Conservation (phyloP, 192 early-diverging fungal genomes). For the Globomyces pollinis-pini region DNA sequence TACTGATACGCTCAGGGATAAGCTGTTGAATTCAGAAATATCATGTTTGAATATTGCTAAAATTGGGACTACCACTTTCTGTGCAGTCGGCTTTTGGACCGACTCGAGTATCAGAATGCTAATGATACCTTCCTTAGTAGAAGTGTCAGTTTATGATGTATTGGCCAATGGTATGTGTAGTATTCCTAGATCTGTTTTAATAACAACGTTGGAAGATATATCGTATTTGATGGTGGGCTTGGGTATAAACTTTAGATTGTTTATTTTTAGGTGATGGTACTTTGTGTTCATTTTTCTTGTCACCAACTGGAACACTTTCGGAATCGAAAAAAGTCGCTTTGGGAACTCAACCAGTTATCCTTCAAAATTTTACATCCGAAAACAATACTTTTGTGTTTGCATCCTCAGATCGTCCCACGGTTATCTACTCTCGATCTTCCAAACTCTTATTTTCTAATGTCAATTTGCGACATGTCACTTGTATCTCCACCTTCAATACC, state of each 20-base stretch:
- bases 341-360: constrained; percentile 65
- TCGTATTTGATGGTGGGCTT: constrained; percentile 70
- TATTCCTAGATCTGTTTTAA: constrained; percentile 59
- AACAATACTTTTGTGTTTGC: constrained; percentile 59
- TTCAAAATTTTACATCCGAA: constrained; percentile 43
- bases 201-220: constrained; percentile 50
- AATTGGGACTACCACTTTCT: not conserved
- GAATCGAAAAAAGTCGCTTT: constrained; percentile 61
- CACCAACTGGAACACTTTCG: constrained; percentile 12
- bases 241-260: not conserved
- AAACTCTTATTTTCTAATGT: constrained; percentile 80
- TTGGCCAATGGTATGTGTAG: no score
- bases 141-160: no score
- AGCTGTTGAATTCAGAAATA: not conserved
- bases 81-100: not conserved
- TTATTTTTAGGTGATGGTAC: constrained; percentile 67
- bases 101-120: not conserved
- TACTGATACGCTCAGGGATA: no score
- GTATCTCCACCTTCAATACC: constrained; percentile 58
- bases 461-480: constrained; percentile 50
- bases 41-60: not conserved
- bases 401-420: constrained; percentile 73
- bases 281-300: constrained; percentile 63
- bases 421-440: constrained; percentile 55
- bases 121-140: no score